phyloP scores from a whole-genome alignment of 2,329 filamentous ascomycete species.

The Alternaria hordeiaustralica region DNA sequence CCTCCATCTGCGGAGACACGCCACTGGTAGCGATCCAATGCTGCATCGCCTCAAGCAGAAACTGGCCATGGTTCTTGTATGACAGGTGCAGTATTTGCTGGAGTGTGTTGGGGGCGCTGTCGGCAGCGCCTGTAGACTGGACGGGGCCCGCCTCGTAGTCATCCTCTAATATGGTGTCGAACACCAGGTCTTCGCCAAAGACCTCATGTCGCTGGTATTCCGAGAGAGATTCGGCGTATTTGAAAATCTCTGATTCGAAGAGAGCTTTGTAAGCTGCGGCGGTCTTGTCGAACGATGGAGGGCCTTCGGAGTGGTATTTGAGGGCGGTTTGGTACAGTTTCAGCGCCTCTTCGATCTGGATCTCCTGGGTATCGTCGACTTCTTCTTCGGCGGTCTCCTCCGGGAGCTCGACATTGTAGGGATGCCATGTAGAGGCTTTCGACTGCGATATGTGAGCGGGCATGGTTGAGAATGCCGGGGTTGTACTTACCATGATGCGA shows the following conservation, averaged over 20 bases:
- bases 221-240: conserved; percentile 83
- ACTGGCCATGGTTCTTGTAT: conserved; percentile 95
- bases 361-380: conserved; percentile 91
- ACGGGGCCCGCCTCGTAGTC: conserved; percentile 50
- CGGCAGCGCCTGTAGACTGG: conserved; percentile 65
- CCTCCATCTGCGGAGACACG: conserved; percentile 43
- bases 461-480: not conserved
- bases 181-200: conserved; percentile 53
- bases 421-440: conserved; percentile 67
- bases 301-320: conserved; percentile 88
- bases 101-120: conserved; percentile 79
- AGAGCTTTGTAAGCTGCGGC: conserved; percentile 81
- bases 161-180: conserved; percentile 50
- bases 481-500: conserved; percentile 31
- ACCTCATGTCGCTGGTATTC: conserved; percentile 77
- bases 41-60: conserved; percentile 77
- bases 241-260: conserved; percentile 92
- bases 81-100: conserved; percentile 90
- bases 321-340: conserved; percentile 92
- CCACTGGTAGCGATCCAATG: conserved; percentile 52
- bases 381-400: conserved; percentile 88
- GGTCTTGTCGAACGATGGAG: conserved; percentile 76
- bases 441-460: conserved; percentile 34
- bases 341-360: conserved; percentile 95
- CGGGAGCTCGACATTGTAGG: conserved; percentile 93